Evolutionary conservation across 768 basidiomycete genomes (phyloP), one percentile per base, ranked within the genome.

Genomic region (Leucocoprinus birnbaumii): DNA sequence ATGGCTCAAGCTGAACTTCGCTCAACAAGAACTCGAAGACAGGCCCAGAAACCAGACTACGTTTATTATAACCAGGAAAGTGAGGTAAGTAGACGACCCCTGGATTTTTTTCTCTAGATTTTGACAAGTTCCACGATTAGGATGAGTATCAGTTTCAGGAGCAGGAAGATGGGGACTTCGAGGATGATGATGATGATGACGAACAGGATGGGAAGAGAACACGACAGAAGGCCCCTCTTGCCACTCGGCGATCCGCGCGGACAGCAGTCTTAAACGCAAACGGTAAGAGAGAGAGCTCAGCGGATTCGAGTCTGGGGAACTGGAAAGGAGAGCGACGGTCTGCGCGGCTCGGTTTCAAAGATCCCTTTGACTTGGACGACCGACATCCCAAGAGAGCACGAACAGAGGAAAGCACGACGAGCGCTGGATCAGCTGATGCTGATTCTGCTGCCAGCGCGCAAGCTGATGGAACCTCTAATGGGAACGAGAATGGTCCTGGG

Each of bases 281-380:
- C 55, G 77, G 79, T 31, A 85, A 83, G 64, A 80, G 81, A 16
- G 75, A 76, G 59, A 71, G 69, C 21, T 73, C 77, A 18, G 75
- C 82, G 3, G 58, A 55, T 27, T 53, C 48, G 79, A 87, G 58
- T 77, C 78, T 11, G 78, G 70, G 73, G 21, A 75, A 78, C 51
- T 89, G 91, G 88, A 80, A 84, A 58, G 88, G 87, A 21, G 89
- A 91, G 71, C 80, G 81, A 58, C 84, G 90, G 49, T 91, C 89
- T 18, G 69, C 78, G 46, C 80, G 90, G 55, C 71, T 89, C 16
- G 88, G 84, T 26, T 82, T 78, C 6, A 87, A 87, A 5, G 68
- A 67, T 35, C 76, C 75, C 16, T 60, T 78, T 26, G 85, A 88
- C 42, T 70, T 61, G 25, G 74, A 73, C 27, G 73, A 73, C 35